These are phyloP conservation scores for Erythrobasidium hasegawianum DNA, from an alignment of 1,284 basidiomycete genomes.

Conservation along the genomic window DNA sequence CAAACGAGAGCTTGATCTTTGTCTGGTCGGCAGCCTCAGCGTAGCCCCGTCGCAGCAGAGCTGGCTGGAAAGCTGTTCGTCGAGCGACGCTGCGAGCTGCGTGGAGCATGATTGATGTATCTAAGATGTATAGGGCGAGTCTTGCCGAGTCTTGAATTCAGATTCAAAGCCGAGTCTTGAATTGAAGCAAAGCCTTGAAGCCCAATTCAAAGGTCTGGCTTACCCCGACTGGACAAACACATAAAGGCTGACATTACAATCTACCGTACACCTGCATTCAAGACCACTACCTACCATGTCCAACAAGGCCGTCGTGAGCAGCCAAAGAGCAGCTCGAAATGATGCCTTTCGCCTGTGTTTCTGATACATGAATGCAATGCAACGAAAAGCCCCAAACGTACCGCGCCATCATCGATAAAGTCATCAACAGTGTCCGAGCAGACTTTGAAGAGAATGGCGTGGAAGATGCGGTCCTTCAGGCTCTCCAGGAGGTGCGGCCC, in stretches of 20 bases:
- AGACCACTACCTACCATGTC: conserved; percentile 52
- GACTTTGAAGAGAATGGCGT: conserved; percentile 98
- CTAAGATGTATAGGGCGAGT: too few relatives aligned
- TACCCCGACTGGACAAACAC: conserved; percentile 19
- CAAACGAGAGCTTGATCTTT: conserved; percentile 83
- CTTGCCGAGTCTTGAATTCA: background rate
- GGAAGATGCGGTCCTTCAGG: conserved; percentile 80
- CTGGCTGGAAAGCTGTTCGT: conserved; percentile 16
- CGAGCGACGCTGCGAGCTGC: conserved; percentile 8
- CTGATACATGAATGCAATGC: background rate
- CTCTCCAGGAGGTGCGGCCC: conserved; percentile 74
- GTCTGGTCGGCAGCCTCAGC: conserved; percentile 69
- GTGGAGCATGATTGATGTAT: background rate
- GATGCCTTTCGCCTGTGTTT: background rate
- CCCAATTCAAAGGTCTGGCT: background rate
- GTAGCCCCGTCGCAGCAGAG: conserved; percentile 53
- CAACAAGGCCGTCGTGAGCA: conserved; percentile 52
- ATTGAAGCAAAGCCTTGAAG: conserved; percentile 1
- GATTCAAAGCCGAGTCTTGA: too few relatives aligned
- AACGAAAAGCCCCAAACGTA: conserved; percentile 75
- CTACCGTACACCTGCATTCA: too few relatives aligned
- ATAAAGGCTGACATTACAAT: too few relatives aligned
- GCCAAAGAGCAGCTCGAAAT: background rate
- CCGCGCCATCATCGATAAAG: conserved; percentile 93
- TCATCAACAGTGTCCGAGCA: conserved; percentile 77